A percentile compares a stretch with the other conserved stretches of the same genome.
Conservation (phyloP, 306 rosid species). For the Pyrus communis region DNA sequence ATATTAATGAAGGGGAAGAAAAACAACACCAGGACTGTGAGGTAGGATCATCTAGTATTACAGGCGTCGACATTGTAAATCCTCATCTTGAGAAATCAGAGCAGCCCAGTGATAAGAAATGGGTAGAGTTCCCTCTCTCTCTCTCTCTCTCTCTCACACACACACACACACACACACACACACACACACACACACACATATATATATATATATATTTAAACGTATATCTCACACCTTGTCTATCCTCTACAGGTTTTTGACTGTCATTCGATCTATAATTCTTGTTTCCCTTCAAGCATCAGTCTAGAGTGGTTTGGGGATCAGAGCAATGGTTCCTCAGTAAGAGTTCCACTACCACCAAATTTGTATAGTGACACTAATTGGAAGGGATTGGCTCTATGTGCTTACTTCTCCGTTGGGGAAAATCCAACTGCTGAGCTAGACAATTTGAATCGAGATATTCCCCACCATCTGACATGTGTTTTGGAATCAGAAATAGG, state of each 20-base stretch:
- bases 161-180: too few relatives aligned
- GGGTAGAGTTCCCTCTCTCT: neutral
- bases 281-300: neutral
- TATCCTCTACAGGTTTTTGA: neutral
- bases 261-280: neutral
- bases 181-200: too few relatives aligned
- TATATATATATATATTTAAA: too few relatives aligned
- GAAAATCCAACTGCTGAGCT: neutral
- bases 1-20: neutral
- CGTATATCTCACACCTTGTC: neutral
- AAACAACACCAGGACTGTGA: neutral
- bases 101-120: neutral
- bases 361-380: neutral
- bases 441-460: neutral
- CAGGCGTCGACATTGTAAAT: neutral
- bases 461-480: conserved; percentile 5
- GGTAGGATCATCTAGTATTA: neutral
- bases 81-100: neutral
- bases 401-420: conserved; percentile 4
- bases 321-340: neutral
- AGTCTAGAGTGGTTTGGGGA: neutral
- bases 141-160: neutral
- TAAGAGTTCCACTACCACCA: neutral
- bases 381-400: conserved; percentile 19
- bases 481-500: conserved; percentile 5